Evolutionary conservation across 495 filamentous ascomycete genomes (phyloP), one percentile per base, ranked within the genome.

Genomic region (Recurvomyces mirabilis): DNA sequence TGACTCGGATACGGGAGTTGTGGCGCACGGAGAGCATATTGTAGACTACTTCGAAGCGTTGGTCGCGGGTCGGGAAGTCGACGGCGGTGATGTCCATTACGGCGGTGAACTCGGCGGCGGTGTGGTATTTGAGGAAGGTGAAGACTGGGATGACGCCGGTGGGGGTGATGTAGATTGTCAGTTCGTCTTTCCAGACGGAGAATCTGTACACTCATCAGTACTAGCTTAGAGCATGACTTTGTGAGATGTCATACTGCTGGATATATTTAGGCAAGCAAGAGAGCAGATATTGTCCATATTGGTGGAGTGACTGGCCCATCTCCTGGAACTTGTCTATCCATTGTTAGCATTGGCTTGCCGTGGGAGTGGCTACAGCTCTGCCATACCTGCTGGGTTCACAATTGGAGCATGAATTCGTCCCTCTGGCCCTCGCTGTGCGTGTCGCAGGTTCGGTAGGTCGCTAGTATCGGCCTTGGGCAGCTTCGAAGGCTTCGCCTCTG

Each of bases 171-270:
- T 88, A 91, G 62, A 99, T 84, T 46, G 80, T 83, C 48, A 99
- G 75, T 61, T 99, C 93, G 61, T 99, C 91, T 71, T 99, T 99
- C 93, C 89, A 96, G 23, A 98, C 89, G 29, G 85, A 87, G 73
- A 95, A 95, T 41, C 62, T 65, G 38, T 29, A 34, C 7, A 14
- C 12, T 52, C 17, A 38, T 28, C n/a, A n/a, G n/a, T n/a, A n/a
- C n/a, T n/a, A n/a, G n/a, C n/a, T n/a, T n/a, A n/a, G n/a, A n/a
- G n/a, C n/a, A 10, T n/a, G 22, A 40, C 19, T 31, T 14, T 22
- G 15, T 29, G 9, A 32, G 13, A 32, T 14, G 1, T 41, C 40
- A 15, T 38, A 66, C 65, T 99, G 93, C 68, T 99, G 93, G 56
- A 99, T 77, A 65, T 94, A 93, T 71, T 94, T 96, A 45, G 93